A percentile compares a stretch with the other conserved stretches of the same genome.
These are phyloP conservation scores for Volvariella volvacea DNA, from an alignment of 1,284 basidiomycete genomes.

Conservation along the genomic window DNA sequence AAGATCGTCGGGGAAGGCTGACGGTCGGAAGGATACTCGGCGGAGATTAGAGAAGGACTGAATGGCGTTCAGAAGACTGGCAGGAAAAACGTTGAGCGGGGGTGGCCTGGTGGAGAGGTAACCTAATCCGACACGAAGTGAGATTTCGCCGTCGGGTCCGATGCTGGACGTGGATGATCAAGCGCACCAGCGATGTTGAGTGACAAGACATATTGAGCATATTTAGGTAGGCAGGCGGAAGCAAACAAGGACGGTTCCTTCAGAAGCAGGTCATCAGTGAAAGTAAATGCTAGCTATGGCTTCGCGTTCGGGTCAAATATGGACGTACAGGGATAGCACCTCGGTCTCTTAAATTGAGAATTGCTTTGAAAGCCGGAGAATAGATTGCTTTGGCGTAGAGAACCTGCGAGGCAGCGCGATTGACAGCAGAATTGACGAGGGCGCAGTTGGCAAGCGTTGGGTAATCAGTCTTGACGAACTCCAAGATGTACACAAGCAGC, in stretches of 20 bases:
- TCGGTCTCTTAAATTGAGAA: conserved; percentile 29
- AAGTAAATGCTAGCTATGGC: not conserved
- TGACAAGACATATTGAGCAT: conserved; percentile 31
- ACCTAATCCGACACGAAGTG: conserved; percentile 21
- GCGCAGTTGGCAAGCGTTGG: conserved; percentile 28
- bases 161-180: not conserved
- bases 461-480: conserved; percentile 24
- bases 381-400: conserved; percentile 38
- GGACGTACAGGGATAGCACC: conserved; percentile 25
- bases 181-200: conserved; percentile 38
- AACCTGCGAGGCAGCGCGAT: conserved; percentile 31
- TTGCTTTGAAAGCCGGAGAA: conserved; percentile 24
- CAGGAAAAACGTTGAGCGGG: conserved; percentile 25
- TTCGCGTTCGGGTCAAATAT: not conserved
- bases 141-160: not conserved
- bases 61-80: conserved; percentile 25
- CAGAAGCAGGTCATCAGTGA: not conserved
- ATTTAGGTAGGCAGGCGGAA: conserved; percentile 33
- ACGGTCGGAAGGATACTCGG: conserved; percentile 31
- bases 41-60: conserved; percentile 31
- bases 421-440: conserved; percentile 37
- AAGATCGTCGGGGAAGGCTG: conserved; percentile 26
- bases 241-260: conserved; percentile 26
- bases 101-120: conserved; percentile 29
- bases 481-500: conserved; percentile 30